Evolutionary conservation across 2,329 filamentous ascomycete genomes (phyloP).

Genomic region (Colletotrichum sp.): DNA sequence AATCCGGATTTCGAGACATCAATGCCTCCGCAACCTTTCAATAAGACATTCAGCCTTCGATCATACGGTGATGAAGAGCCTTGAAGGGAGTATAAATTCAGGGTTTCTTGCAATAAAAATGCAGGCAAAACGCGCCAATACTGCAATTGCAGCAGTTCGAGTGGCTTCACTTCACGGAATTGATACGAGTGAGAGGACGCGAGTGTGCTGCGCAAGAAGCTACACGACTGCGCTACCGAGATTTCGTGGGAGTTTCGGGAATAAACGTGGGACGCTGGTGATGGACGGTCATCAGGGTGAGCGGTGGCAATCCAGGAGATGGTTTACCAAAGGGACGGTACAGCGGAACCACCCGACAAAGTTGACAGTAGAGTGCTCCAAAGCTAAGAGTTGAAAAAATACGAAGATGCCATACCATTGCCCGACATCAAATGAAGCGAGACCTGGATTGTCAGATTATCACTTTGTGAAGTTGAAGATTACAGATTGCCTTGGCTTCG

Average conservation of each 20-base stretch:
- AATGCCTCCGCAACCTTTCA: not conserved
- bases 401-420: too few species aligned
- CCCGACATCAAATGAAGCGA: too few species aligned
- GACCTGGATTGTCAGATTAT: not conserved
- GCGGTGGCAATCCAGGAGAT: not conserved
- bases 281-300: not conserved
- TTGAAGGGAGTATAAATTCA: too few species aligned
- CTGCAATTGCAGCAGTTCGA: too few species aligned
- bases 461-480: not conserved
- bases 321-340: rapidly evolving
- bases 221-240: rapidly evolving
- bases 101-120: too few species aligned
- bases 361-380: too few species aligned
- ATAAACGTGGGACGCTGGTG: not conserved
- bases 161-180: too few species aligned
- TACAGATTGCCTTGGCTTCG: too few species aligned
- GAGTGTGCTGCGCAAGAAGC: not conserved
- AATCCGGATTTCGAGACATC: not conserved
- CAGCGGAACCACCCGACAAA: too few species aligned
- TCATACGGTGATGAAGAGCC: not conserved
- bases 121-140: too few species aligned
- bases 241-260: rapidly evolving
- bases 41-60: not conserved
- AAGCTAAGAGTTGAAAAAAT: too few species aligned
- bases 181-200: rapidly evolving